Conservation (phyloP, 2,329 filamentous ascomycete genomes). For the Mycocentrospora acerina region DNA sequence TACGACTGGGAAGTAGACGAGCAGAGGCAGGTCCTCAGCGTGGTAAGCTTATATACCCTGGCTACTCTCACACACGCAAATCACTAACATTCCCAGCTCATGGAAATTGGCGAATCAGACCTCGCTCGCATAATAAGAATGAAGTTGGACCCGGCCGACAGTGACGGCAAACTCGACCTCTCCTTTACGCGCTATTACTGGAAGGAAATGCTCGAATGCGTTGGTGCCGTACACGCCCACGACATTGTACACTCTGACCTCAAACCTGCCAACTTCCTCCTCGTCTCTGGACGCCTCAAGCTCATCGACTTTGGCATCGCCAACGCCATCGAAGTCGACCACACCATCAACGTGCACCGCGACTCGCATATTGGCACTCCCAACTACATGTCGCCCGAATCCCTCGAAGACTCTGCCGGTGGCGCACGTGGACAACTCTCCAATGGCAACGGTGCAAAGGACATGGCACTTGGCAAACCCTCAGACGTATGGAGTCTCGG, state of each 20-base stretch:
- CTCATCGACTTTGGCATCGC: slow-evolving; percentile 99
- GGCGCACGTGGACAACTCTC: slow-evolving; percentile 44
- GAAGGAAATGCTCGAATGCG: slow-evolving; percentile 98
- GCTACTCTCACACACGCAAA: neutral
- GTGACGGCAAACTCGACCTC: slow-evolving; percentile 68
- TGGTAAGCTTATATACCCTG: slow-evolving; percentile 58
- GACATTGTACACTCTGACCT: slow-evolving; percentile 97
- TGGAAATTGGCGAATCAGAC: slow-evolving; percentile 97
- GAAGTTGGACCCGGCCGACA: slow-evolving; percentile 59
- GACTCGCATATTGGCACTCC: slow-evolving; percentile 94
- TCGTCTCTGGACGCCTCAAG: slow-evolving; percentile 87
- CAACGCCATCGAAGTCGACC: slow-evolving; percentile 91
- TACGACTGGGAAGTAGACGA: slow-evolving; percentile 94
- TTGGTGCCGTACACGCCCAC: slow-evolving; percentile 81
- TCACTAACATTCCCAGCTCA: slow-evolving; percentile 60
- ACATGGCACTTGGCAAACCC: slow-evolving; percentile 95
- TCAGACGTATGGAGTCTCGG: slow-evolving; percentile 95
- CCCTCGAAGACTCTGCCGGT: slow-evolving; percentile 82
- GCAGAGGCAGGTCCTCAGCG: slow-evolving; percentile 82
- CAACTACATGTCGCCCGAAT: slow-evolving; percentile 98
- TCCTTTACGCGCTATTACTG: slow-evolving; percentile 97
- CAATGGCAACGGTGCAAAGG: slow-evolving; percentile 55
- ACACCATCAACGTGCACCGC: slow-evolving; percentile 96
- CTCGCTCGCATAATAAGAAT: slow-evolving; percentile 81
- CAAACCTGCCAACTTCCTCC: slow-evolving; percentile 95